Percentiles rank a stretch among this genome's conserved stretches.
phyloP scores from a whole-genome alignment of 2,329 filamentous ascomycete species.

The Cercospora citrullina region DNA sequence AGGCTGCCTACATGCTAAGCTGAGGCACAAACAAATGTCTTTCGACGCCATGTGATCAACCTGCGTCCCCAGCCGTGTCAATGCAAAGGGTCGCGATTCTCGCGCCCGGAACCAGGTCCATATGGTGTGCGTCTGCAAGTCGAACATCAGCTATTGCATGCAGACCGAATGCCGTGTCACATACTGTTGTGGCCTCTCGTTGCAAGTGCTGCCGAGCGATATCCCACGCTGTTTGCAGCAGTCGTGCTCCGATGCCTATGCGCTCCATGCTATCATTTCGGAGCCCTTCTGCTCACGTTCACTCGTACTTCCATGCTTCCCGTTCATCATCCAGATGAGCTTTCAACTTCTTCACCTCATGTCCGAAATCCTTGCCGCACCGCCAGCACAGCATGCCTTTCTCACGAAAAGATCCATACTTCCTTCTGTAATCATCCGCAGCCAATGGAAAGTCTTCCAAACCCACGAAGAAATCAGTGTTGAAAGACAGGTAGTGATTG shows the following conservation, averaged over 20 bases:
- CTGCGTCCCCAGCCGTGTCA: background rate
- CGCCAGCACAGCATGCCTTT: conserved; percentile 77
- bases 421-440: conserved; percentile 62
- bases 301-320: conserved; percentile 69
- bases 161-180: background rate
- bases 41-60: background rate
- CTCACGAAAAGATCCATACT: conserved; percentile 57
- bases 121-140: background rate
- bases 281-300: conserved; percentile 16
- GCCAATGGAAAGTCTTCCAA: conserved; percentile 77
- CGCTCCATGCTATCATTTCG: background rate
- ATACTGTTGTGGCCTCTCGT: background rate
- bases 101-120: background rate
- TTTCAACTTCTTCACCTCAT: conserved; percentile 72
- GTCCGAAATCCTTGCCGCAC: conserved; percentile 72
- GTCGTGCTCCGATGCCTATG: background rate
- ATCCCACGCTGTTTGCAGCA: background rate
- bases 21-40: conserved; percentile 2
- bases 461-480: conserved; percentile 77
- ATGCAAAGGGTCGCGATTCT: background rate
- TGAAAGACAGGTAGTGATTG: conserved; percentile 92
- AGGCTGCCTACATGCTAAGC: conserved; percentile 8
- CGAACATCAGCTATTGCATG: background rate
- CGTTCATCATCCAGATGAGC: conserved; percentile 74
- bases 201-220: background rate